phyloP scores from a whole-genome alignment of 164 flowering plant genomes.

The Vitis cinerea region DNA sequence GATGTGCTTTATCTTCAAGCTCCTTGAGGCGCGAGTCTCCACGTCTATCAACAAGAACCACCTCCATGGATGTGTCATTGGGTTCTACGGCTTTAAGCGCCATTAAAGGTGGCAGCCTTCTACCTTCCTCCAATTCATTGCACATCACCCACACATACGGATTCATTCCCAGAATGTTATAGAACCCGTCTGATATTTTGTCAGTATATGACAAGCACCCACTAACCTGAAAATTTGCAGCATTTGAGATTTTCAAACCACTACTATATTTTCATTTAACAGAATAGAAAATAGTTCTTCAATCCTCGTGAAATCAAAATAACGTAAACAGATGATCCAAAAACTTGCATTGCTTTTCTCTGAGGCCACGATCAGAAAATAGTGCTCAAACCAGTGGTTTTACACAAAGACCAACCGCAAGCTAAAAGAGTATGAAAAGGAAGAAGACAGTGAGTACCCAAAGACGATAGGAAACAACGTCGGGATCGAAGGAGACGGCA shows the following conservation, averaged over 20 bases:
- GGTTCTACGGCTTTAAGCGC: constrained; percentile 67
- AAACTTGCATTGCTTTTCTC: no score
- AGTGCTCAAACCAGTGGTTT: no score
- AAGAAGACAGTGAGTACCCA: constrained; percentile 51
- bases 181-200: constrained; percentile 92
- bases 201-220: constrained; percentile 88
- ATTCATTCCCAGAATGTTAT: constrained; percentile 90
- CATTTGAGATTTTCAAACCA: no score
- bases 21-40: constrained; percentile 76
- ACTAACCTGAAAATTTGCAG: constrained; percentile 54
- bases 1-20: constrained; percentile 76
- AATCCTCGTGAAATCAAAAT: no score
- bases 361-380: no score
- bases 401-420: neutral
- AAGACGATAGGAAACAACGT: constrained; percentile 70
- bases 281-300: no score
- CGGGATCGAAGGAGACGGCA: constrained; percentile 37
- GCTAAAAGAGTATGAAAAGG: neutral
- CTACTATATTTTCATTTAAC: no score
- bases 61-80: constrained; percentile 75
- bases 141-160: constrained; percentile 94
- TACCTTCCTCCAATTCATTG: constrained; percentile 80
- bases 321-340: no score
- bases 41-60: constrained; percentile 67
- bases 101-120: constrained; percentile 58